phyloP scores from a whole-genome alignment of 2,329 filamentous ascomycete species.

The Xylariaceae sp. region DNA sequence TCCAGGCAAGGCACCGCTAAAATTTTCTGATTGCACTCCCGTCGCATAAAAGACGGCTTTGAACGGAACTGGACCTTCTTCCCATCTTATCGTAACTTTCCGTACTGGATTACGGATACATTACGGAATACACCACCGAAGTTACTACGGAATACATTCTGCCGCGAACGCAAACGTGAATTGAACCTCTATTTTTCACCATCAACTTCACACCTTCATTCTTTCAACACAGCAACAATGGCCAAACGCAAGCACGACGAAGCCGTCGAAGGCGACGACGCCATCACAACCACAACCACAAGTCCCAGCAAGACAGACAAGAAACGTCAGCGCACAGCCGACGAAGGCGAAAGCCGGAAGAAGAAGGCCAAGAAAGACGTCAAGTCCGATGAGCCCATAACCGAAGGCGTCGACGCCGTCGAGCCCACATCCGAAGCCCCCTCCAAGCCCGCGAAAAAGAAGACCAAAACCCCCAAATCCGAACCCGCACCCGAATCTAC shows the following conservation, averaged over 20 bases:
- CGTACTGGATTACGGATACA: too few species aligned
- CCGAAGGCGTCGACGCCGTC: conserved; percentile 6
- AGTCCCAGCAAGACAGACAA: conserved; percentile 13
- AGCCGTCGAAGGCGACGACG: conserved; percentile 24
- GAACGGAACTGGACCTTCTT: neutral
- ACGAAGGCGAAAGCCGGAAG: conserved; percentile 10
- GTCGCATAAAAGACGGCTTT: neutral
- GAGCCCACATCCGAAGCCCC: neutral
- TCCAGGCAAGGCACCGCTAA: neutral
- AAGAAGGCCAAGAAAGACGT: conserved; percentile 20
- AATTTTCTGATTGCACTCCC: neutral
- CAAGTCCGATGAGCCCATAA: conserved; percentile 12
- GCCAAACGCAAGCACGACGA: conserved; percentile 29
- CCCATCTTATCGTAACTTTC: neutral
- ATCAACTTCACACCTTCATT: too few species aligned
- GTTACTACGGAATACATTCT: too few species aligned
- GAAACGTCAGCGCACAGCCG: conserved; percentile 28
- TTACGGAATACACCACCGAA: too few species aligned
- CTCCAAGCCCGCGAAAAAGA: too few species aligned
- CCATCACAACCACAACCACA: conserved; percentile 3
- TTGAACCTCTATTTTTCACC: too few species aligned
- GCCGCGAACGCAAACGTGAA: too few species aligned
- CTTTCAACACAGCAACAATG: conserved; percentile 13
- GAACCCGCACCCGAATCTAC: neutral
- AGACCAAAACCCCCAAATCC: neutral